A percentile compares a stretch with the other conserved stretches of the same genome.
Evolutionary conservation across 371 early-diverging fungal species (phyloP).

Genomic region (Cokeromyces recurvatus): DNA sequence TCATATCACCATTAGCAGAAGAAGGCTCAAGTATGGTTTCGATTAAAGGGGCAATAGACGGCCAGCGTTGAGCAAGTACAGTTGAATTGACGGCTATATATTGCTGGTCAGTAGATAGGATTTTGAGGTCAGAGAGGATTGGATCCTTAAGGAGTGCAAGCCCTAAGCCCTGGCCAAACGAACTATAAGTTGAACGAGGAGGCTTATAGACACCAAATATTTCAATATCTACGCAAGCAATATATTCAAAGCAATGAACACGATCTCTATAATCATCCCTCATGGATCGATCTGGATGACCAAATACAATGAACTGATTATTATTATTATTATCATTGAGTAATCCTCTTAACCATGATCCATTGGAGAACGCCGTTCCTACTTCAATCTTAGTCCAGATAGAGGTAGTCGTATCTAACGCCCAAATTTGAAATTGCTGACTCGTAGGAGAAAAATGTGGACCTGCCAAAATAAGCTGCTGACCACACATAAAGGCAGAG

Average conservation of each 20-base stretch:
- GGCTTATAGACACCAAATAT: slow-evolving; percentile 60
- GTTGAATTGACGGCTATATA: slow-evolving; percentile 56
- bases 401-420: slow-evolving; percentile 53
- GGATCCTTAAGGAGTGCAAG: slow-evolving; percentile 54
- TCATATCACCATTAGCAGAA: background rate
- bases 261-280: slow-evolving; percentile 69
- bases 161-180: slow-evolving; percentile 47
- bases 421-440: slow-evolving; percentile 69
- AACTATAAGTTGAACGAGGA: slow-evolving; percentile 26
- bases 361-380: slow-evolving; percentile 54
- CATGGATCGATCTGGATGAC: slow-evolving; percentile 59
- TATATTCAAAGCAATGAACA: slow-evolving; percentile 54
- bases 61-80: slow-evolving; percentile 65
- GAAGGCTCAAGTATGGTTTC: slow-evolving; percentile 16
- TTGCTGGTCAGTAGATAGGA: slow-evolving; percentile 51
- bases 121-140: slow-evolving; percentile 48
- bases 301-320: slow-evolving; percentile 67
- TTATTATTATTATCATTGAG: slow-evolving; percentile 48
- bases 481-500: slow-evolving; percentile 56
- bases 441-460: slow-evolving; percentile 55
- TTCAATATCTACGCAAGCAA: slow-evolving; percentile 57
- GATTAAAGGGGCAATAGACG: slow-evolving; percentile 30
- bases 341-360: slow-evolving; percentile 71
- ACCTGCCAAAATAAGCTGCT: slow-evolving; percentile 65
- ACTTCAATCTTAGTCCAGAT: slow-evolving; percentile 66